Evolutionary conservation across 805 yeast species (phyloP).

Genomic region (Candida stauntonica): DNA sequence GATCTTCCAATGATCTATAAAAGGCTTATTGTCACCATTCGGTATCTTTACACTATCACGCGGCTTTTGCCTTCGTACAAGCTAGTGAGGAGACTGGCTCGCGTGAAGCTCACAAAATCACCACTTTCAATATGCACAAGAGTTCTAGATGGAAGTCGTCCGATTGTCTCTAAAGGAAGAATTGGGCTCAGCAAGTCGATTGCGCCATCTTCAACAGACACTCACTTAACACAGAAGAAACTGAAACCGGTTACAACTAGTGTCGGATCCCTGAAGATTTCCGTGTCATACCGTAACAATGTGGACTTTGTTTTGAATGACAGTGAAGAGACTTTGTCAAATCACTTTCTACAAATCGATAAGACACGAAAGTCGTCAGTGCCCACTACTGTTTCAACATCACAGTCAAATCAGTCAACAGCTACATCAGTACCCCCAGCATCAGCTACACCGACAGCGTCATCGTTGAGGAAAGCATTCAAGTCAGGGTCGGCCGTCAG

Average conservation of each 20-base stretch:
- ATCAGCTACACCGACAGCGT: too few species aligned
- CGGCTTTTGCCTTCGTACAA: slow-evolving; percentile 70
- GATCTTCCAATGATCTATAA: slow-evolving; percentile 71
- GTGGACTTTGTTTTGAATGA: slow-evolving; percentile 63
- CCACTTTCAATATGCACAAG: slow-evolving; percentile 53
- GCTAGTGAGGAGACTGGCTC: slow-evolving; percentile 43
- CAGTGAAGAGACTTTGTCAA: slow-evolving; percentile 58
- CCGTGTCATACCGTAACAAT: slow-evolving; percentile 77
- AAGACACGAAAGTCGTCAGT: slow-evolving; percentile 17
- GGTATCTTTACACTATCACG: slow-evolving; percentile 64
- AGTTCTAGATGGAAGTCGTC: slow-evolving; percentile 69
- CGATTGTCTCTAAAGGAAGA: slow-evolving; percentile 77
- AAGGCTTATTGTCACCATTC: slow-evolving; percentile 66
- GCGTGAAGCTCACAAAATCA: slow-evolving; percentile 32
- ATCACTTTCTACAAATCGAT: slow-evolving; percentile 51
- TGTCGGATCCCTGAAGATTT: slow-evolving; percentile 65
- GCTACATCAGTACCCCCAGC: slow-evolving; percentile 4
- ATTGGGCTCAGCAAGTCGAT: slow-evolving; percentile 75
- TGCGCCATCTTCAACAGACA: slow-evolving; percentile 29
- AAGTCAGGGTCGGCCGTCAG: slow-evolving; percentile 30
- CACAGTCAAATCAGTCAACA: too few species aligned
- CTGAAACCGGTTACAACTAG: slow-evolving; percentile 73
- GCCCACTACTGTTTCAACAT: too few species aligned
- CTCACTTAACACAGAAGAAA: slow-evolving; percentile 57
- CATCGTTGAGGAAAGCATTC: slow-evolving; percentile 26